Percentiles rank a stretch among this genome's conserved stretches.
Conservation (phyloP, 495 filamentous ascomycete species). For the Penicillium egyptiacum region DNA sequence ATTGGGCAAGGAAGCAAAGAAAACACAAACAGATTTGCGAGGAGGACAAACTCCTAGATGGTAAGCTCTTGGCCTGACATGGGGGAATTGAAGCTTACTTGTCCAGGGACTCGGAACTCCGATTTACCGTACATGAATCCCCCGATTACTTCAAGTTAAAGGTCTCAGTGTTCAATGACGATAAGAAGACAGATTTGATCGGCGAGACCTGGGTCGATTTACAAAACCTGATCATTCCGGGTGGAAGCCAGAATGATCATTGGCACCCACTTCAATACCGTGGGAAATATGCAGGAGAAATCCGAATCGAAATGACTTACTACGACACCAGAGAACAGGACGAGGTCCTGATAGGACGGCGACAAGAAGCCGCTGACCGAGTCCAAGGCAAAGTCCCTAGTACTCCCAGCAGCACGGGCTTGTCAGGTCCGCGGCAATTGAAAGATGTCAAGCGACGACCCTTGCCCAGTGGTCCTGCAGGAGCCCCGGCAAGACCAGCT, state of each 20-base stretch:
- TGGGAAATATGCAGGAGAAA: conserved; percentile 92
- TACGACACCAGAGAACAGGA: conserved; percentile 86
- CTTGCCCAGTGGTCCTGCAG: conserved; percentile 69
- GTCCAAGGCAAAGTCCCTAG: conserved; percentile 27
- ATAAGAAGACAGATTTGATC: conserved; percentile 93
- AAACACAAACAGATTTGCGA: conserved; percentile 90
- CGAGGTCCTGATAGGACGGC: conserved; percentile 58
- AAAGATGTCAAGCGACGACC: conserved; percentile 74
- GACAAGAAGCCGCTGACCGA: conserved; percentile 47
- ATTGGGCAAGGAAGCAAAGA: conserved; percentile 95
- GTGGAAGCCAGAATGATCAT: conserved; percentile 86
- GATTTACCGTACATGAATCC: conserved; percentile 94
- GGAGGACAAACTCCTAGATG: conserved; percentile 96
- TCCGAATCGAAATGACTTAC: conserved; percentile 93
- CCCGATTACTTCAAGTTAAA: conserved; percentile 94
- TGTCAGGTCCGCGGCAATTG: conserved; percentile 59
- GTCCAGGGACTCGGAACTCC: conserved; percentile 91
- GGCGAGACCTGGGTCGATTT: conserved; percentile 89
- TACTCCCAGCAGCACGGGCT: conserved; percentile 27
- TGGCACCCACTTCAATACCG: conserved; percentile 87
- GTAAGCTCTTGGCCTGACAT: conserved; percentile 50
- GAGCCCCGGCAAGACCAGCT: conserved; percentile 29
- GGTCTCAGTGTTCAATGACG: conserved; percentile 94
- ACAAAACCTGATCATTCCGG: conserved; percentile 73
- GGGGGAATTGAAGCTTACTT: conserved; percentile 20